Base-by-base conservation (phyloP, 164 flowering plant genomes). In the Stephania japonica region DNA sequence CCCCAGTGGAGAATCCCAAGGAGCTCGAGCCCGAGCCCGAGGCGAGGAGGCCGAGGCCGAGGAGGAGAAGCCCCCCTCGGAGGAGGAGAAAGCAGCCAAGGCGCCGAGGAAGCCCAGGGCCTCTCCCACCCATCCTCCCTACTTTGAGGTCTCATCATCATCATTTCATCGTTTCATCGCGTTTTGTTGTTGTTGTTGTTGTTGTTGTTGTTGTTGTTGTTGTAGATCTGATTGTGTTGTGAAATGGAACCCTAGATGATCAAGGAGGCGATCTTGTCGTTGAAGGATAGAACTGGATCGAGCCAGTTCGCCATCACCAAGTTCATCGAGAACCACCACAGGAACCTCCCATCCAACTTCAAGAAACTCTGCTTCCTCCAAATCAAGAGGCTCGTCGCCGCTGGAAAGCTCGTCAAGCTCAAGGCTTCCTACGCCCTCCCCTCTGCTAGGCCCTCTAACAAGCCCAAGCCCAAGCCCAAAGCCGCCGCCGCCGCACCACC, bases 221-320 rank as follows among this genome's bases (percentile, higher is more conserved):
- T 71, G 9, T 38, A 18, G 19, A 9, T 65, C 41, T 8, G 41
- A 42, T 70, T 44, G 7, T 73, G 72, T 47, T 1, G 71, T 23
- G 14, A 59, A 18, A 10, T n/a, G 24, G 26, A 68, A 38, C 42
- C 64, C n/a, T 43, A 90, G 95, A 90, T 90, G 92, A 77, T 88
- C 23, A 78, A 67, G 3, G 92, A 86, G 47, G 92, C 95, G 53
- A 85, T 90, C n/a, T 38, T 72, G 1, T 24, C 95, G 62, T 47
- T 87, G 79, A 90, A 90, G 84, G 95, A 88, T 65, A 77, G 89
- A 65, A 85, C 88, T 16, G 95, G 95, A 8, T 88, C 95, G 19
- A 90, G 95, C 70, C 91, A 87, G 74, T 74, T 79, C 73, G 95
- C 95, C 47, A 90, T 90, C 67, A 76, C 90, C 53, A 88, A 85